Conservation (phyloP, 1,284 basidiomycete genomes). For the Cryptococcus sp. region DNA sequence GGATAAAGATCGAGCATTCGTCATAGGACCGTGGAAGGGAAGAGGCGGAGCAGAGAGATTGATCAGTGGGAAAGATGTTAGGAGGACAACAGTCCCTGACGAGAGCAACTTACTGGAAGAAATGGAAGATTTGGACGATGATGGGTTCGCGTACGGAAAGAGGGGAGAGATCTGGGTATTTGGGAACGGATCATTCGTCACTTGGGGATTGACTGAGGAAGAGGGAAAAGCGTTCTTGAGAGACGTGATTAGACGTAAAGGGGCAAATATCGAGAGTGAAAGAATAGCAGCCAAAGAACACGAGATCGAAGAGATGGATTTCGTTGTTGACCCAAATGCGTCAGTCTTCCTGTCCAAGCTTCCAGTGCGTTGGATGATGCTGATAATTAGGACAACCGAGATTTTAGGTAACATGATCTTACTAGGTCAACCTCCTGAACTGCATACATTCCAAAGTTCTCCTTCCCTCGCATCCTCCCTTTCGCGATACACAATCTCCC, state of each 20-base stretch:
- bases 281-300: conserved; percentile 57
- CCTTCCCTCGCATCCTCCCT: conserved; percentile 56
- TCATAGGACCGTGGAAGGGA: conserved; percentile 47
- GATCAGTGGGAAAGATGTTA: conserved; percentile 35
- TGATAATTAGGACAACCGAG: conserved; percentile 65
- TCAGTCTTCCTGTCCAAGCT: conserved; percentile 47
- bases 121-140: conserved; percentile 43
- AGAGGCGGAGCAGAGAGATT: conserved; percentile 39
- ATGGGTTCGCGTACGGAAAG: conserved; percentile 52
- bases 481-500: conserved; percentile 81
- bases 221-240: conserved; percentile 65
- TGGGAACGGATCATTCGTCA: conserved; percentile 76
- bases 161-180: conserved; percentile 86
- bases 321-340: conserved; percentile 81
- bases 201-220: conserved; percentile 79
- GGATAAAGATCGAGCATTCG: conserved; percentile 41
- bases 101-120: conserved; percentile 5
- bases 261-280: conserved; percentile 58
- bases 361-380: not conserved
- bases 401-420: conserved; percentile 85
- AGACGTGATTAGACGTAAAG: conserved; percentile 56
- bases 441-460: conserved; percentile 44
- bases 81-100: conserved; percentile 4
- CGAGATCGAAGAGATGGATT: conserved; percentile 85
- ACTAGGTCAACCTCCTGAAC: conserved; percentile 62